Evolutionary conservation across 2,329 filamentous ascomycete genomes (phyloP).

Genomic region (Paracoccidioides brasiliensis): DNA sequence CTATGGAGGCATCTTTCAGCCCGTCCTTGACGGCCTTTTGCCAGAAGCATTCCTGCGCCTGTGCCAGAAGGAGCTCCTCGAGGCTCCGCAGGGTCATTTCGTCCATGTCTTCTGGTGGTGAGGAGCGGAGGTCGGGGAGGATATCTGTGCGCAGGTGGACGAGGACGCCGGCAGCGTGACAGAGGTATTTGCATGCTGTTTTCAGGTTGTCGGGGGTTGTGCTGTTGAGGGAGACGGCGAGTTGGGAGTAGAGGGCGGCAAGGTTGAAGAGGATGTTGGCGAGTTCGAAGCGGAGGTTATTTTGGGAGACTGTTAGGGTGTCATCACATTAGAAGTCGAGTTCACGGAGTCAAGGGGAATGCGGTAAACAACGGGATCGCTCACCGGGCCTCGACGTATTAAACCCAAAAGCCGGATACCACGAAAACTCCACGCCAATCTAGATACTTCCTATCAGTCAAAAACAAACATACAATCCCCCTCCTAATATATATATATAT

Average conservation of each 20-base stretch:
- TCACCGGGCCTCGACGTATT: constrained; percentile 58
- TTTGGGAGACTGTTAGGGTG: constrained; percentile 40
- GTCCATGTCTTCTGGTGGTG: constrained; percentile 93
- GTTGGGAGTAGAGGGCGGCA: constrained; percentile 81
- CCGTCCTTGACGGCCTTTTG: constrained; percentile 90
- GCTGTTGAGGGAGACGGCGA: constrained; percentile 69
- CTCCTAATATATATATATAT: not conserved
- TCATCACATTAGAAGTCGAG: not conserved
- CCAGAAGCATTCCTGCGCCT: constrained; percentile 97
- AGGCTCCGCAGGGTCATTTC: constrained; percentile 71
- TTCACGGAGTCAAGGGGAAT: not conserved
- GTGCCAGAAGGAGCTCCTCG: constrained; percentile 71
- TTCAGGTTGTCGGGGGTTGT: constrained; percentile 72
- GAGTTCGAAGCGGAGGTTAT: constrained; percentile 66
- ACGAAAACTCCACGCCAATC: constrained; percentile 90
- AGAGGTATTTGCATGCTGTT: constrained; percentile 79
- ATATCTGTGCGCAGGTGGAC: constrained; percentile 62
- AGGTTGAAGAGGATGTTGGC: constrained; percentile 91
- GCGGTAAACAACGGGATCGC: constrained; percentile 11
- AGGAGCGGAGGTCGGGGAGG: constrained; percentile 67
- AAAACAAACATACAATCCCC: not conserved
- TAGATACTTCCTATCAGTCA: constrained; percentile 24
- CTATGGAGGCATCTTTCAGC: constrained; percentile 83
- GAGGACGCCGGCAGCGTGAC: constrained; percentile 72
- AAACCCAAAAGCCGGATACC: constrained; percentile 89